Percentiles rank a stretch among this genome's conserved stretches.
Conservation (phyloP, 495 filamentous ascomycete species). For the Xylaria scruposa region DNA sequence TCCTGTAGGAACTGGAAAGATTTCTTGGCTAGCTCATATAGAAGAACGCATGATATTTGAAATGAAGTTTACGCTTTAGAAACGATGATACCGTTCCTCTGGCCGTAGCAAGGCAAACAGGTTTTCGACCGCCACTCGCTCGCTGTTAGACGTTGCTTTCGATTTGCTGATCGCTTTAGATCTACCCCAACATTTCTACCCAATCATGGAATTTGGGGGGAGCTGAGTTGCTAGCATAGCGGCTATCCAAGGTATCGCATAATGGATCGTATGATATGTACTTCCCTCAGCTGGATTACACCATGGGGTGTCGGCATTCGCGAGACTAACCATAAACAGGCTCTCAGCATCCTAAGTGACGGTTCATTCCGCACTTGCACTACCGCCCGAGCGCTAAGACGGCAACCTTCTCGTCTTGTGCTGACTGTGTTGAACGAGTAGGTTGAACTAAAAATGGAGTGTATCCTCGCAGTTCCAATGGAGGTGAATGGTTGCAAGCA, state of each 20-base stretch:
- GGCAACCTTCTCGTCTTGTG: not conserved
- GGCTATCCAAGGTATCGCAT: not conserved
- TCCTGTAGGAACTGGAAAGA: not conserved
- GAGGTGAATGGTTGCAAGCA: not conserved
- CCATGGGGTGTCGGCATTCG: not conserved
- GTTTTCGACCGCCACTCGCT: constrained; percentile 11
- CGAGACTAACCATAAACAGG: not conserved
- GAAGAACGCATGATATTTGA: constrained; percentile 3
- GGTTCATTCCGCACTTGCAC: not conserved
- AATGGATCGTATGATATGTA: not conserved
- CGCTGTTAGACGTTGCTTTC: not conserved
- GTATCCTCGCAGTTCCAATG: too few species aligned
- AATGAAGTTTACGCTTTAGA: constrained; percentile 21
- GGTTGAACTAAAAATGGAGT: not conserved
- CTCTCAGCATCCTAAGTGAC: not conserved
- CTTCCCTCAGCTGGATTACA: not conserved
- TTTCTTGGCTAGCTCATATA: not conserved
- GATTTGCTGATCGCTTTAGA: not conserved
- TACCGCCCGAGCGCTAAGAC: not conserved
- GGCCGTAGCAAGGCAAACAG: not conserved
- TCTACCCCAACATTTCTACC: not conserved
- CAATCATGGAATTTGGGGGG: not conserved
- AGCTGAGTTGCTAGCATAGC: not conserved
- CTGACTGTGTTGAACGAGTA: not conserved
- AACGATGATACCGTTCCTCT: not conserved